These are phyloP conservation scores for Beauveria rudraprayagi DNA, from an alignment of 2,329 filamentous ascomycete species.

Conservation along the genomic window DNA sequence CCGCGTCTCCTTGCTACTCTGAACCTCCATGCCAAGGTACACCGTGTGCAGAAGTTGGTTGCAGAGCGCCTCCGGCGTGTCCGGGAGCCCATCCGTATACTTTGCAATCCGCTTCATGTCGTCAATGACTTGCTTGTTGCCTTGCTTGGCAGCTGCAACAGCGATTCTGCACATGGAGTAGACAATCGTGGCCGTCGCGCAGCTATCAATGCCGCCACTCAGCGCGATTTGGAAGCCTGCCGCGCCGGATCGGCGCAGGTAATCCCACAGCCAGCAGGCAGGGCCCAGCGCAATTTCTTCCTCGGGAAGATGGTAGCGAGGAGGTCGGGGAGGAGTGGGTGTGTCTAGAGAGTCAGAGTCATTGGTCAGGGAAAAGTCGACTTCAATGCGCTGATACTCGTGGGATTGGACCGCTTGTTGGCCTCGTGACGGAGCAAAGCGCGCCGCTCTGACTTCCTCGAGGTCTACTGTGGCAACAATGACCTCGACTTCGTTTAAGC, in stretches of 20 bases:
- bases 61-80: slow-evolving; percentile 47
- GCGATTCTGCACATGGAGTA: slow-evolving; percentile 48
- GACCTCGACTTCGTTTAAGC: slow-evolving; percentile 45
- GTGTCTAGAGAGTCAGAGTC: slow-evolving; percentile 32
- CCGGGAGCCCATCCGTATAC: slow-evolving; percentile 36
- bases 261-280: slow-evolving; percentile 61
- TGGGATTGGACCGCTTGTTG: slow-evolving; percentile 43
- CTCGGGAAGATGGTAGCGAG: slow-evolving; percentile 52
- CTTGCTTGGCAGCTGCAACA: slow-evolving; percentile 37
- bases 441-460: slow-evolving; percentile 59
- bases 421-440: slow-evolving; percentile 47
- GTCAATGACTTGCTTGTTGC: slow-evolving; percentile 19
- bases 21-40: slow-evolving; percentile 62
- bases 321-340: slow-evolving; percentile 35
- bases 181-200: slow-evolving; percentile 38
- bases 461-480: slow-evolving; percentile 58
- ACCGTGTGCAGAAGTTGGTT: slow-evolving; percentile 31
- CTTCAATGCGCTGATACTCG: slow-evolving; percentile 15
- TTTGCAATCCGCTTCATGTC: slow-evolving; percentile 21
- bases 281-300: slow-evolving; percentile 56
- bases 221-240: slow-evolving; percentile 51
- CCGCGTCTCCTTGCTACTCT: slow-evolving; percentile 58
- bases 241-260: slow-evolving; percentile 40
- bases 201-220: slow-evolving; percentile 49
- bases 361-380: slow-evolving; percentile 9